phyloP scores from a whole-genome alignment of 2,329 filamentous ascomycete species.

The Emmonsiellopsis sp. region DNA sequence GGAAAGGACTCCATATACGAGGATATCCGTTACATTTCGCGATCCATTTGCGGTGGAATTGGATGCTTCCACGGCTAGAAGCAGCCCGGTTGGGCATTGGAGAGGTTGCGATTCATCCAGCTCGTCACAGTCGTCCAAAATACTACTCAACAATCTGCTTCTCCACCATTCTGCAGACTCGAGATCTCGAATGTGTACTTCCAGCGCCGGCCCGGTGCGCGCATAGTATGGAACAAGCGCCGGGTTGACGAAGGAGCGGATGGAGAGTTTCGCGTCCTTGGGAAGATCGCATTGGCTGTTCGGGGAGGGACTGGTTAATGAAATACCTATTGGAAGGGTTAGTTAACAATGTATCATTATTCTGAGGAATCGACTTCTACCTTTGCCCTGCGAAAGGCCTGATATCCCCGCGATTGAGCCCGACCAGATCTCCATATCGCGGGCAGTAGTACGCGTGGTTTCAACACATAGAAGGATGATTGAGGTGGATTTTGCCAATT shows the following conservation, averaged over 20 bases:
- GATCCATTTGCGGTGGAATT: slow-evolving; percentile 10
- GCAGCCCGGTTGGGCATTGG: slow-evolving; percentile 32
- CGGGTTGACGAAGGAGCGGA: slow-evolving; percentile 31
- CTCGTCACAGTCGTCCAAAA: slow-evolving; percentile 23
- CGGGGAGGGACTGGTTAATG: slow-evolving; percentile 25
- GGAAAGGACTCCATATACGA: slow-evolving; percentile 32
- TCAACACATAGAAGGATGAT: not conserved
- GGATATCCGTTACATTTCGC: slow-evolving; percentile 24
- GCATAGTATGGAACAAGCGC: slow-evolving; percentile 32
- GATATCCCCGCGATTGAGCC: slow-evolving; percentile 23
- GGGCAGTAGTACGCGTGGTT: not conserved
- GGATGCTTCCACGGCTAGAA: slow-evolving; percentile 23
- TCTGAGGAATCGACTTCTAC: not conserved
- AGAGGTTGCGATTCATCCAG: slow-evolving; percentile 14
- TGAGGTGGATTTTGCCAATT: not conserved
- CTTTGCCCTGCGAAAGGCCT: slow-evolving; percentile 8
- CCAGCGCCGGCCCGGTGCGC: slow-evolving; percentile 31
- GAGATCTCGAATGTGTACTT: slow-evolving; percentile 27
- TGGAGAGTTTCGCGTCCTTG: slow-evolving; percentile 23
- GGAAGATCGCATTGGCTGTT: slow-evolving; percentile 25
- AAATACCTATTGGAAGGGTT: slow-evolving; percentile 5
- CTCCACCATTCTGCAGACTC: slow-evolving; percentile 31
- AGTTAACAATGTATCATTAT: not conserved
- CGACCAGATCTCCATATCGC: slow-evolving; percentile 31
- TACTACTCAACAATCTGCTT: slow-evolving; percentile 24